phyloP scores from a whole-genome alignment of 257 asterid genomes.

The Craterostigma plantagineum region DNA sequence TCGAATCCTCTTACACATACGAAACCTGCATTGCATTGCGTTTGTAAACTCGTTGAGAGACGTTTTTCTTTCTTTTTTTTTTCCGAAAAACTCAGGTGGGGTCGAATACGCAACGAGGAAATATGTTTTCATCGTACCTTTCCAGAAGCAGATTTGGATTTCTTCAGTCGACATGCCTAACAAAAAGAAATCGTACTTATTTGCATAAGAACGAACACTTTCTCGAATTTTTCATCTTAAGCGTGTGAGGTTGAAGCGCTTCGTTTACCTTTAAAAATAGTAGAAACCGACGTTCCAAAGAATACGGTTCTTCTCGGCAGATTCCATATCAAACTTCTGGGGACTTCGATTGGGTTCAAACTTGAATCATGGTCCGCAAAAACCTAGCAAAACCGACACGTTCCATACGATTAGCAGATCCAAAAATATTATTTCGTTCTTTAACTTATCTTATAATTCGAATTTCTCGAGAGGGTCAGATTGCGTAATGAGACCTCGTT shows the following conservation, averaged over 20 bases:
- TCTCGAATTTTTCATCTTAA: neutral
- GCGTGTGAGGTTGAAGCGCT: neutral
- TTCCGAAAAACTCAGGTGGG: neutral
- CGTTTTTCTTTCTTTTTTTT: too few species aligned
- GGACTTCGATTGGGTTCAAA: slow-evolving; percentile 22
- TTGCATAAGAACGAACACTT: neutral
- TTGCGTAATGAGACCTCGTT: slow-evolving; percentile 33
- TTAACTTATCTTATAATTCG: too few species aligned
- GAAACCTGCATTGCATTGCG: slow-evolving; percentile 15
- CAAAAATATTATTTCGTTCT: too few species aligned
- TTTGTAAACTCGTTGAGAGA: neutral
- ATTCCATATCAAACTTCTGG: slow-evolving; percentile 16
- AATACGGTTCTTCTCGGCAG: slow-evolving; percentile 14
- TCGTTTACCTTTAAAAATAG: slow-evolving; percentile 35
- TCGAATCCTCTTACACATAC: slow-evolving; percentile 20
- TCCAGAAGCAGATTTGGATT: neutral
- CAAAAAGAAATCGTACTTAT: neutral
- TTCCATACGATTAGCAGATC: neutral
- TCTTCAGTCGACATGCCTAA: neutral
- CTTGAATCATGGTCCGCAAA: slow-evolving; percentile 56
- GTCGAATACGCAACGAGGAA: neutral
- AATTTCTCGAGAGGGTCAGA: too few species aligned
- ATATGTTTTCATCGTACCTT: neutral
- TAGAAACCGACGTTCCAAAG: slow-evolving; percentile 28
- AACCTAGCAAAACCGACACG: slow-evolving; percentile 18